Percentiles rank a stretch among this genome's conserved stretches.
These are phyloP conservation scores for Podila minutissima DNA, from an alignment of 192 early-diverging fungal genomes.

Conservation along the genomic window DNA sequence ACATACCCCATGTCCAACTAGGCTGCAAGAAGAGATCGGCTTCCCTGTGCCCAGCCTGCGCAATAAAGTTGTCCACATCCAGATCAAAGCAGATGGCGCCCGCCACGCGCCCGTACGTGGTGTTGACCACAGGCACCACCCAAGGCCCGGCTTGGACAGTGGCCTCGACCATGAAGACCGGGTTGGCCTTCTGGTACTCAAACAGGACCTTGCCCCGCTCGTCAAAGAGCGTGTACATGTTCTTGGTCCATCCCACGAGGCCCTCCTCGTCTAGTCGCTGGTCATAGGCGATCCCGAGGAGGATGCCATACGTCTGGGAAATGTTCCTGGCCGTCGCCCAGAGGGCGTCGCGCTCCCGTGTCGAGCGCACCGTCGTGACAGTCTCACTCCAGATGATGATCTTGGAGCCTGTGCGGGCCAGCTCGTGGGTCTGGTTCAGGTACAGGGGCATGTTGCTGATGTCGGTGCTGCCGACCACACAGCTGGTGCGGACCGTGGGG, in stretches of 20 bases:
- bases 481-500: slow-evolving; percentile 22
- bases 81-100: slow-evolving; percentile 58
- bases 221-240: slow-evolving; percentile 50
- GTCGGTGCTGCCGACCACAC: neutral
- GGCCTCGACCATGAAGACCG: slow-evolving; percentile 53
- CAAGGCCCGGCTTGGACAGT: slow-evolving; percentile 43
- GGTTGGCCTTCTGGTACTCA: slow-evolving; percentile 56
- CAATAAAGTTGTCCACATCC: slow-evolving; percentile 26
- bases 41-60: slow-evolving; percentile 7
- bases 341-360: neutral
- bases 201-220: slow-evolving; percentile 33
- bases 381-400: slow-evolving; percentile 51
- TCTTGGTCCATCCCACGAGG: slow-evolving; percentile 12
- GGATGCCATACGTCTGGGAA: slow-evolving; percentile 25
- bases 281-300: slow-evolving; percentile 41
- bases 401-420: slow-evolving; percentile 31
- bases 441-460: slow-evolving; percentile 10
- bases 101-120: slow-evolving; percentile 47
- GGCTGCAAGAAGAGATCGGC: slow-evolving; percentile 58
- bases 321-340: slow-evolving; percentile 18
- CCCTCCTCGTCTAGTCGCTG: slow-evolving; percentile 12
- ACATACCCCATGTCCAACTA: slow-evolving; percentile 57
- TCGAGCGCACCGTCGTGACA: neutral
- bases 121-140: slow-evolving; percentile 33
- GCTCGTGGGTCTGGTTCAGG: slow-evolving; percentile 25